Conservation (phyloP, 1,139 yeast species). For the Candida albicans region DNA sequence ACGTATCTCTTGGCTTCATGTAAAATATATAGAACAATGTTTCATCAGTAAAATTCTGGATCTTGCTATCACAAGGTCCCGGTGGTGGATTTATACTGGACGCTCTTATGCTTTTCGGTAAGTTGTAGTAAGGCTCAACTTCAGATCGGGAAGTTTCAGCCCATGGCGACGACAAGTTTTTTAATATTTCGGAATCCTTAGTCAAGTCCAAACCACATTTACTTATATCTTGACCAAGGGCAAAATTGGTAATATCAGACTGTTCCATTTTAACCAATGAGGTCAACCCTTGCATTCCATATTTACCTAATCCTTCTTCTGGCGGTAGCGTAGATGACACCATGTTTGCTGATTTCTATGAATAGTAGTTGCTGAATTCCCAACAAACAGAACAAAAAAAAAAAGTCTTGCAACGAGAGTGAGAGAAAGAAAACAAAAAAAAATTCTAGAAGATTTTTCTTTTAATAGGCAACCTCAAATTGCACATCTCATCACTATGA, state of each 20-base stretch:
- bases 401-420: background rate
- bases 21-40: constrained; percentile 92
- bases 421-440: background rate
- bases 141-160: constrained; percentile 84
- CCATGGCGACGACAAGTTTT: constrained; percentile 91
- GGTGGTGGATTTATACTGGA: constrained; percentile 46
- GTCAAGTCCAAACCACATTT: constrained; percentile 69
- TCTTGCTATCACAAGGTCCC: constrained; percentile 60
- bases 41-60: constrained; percentile 82
- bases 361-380: background rate
- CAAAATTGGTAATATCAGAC: constrained; percentile 64
- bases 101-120: constrained; percentile 60
- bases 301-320: constrained; percentile 47
- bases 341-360: constrained; percentile 5
- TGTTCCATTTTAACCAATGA: constrained; percentile 70
- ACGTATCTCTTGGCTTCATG: constrained; percentile 87
- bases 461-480: background rate
- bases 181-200: constrained; percentile 51
- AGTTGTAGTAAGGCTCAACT: constrained; percentile 77
- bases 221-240: constrained; percentile 81
- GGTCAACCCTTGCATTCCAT: constrained; percentile 73
- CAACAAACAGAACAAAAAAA: background rate
- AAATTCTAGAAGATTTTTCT: background rate
- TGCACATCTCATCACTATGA: background rate
- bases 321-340: constrained; percentile 10